Base-by-base conservation (phyloP, 148 eudicot genomes). In the Nepenthes mirabilis region DNA sequence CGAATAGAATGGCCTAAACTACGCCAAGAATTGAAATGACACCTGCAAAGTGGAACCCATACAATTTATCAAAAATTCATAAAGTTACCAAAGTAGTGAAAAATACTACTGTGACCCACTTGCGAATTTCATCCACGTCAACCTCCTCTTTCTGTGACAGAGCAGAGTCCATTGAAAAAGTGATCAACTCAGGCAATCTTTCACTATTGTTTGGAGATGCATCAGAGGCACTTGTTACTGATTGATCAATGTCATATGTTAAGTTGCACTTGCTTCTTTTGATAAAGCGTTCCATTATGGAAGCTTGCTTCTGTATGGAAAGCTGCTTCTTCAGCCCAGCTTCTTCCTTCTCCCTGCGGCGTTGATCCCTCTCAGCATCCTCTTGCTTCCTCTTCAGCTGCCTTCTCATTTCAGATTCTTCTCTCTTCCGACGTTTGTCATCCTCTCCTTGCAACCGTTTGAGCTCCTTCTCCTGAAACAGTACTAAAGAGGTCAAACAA, bases 261-360 rank as follows among this genome's bases (percentile, higher is more conserved):
- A 75, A 43, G 65, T 43, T 69, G 62, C 57, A 79, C 74, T 74
- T 91, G 70, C 73, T 75, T 70, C 64, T 81, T 64, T 80, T 82
- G 40, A 91, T 76, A 74, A 91, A 88, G 9, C 91, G 90, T 52
- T 91, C 94, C 98, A 91, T 88, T 6, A 88, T 57, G 62, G 98
- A 85, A 65, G 96, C 98, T 73, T 88, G 98, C 74, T 91, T 91
- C 62, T 82, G 77, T 56, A 88, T 52, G 52, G 86, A 53, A 23
- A 75, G 83, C 69, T 78, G 84, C 74, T 74, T 85, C 80, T 77
- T 91, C 47, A 66, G 52, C 62, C 85, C 96, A 68, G 98, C 82
- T 67, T 88, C 94, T 83, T 91, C 98, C 73, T 85, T 91, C 65
- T 88, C 94, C 64, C 68, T 77, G 14, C 86, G 86, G 6, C 84